A percentile compares a stretch with the other conserved stretches of the same genome.
Conservation (phyloP, 1,139 yeast genomes). For the Pichia sp. region DNA sequence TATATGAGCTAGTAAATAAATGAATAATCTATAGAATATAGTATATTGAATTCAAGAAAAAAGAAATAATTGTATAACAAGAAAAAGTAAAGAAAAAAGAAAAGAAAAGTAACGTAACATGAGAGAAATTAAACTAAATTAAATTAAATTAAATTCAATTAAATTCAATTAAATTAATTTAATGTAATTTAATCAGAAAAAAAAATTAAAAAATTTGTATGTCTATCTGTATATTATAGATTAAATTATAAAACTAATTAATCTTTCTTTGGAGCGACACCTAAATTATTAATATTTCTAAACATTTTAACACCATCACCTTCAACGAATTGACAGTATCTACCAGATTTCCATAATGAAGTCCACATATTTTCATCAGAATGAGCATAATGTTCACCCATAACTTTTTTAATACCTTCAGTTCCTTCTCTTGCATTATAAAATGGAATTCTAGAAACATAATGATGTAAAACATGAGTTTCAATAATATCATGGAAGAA, state of each 20-base stretch:
- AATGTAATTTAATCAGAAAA: too few species aligned
- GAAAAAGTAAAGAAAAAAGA: too few species aligned
- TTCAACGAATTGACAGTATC: slow-evolving; percentile 55
- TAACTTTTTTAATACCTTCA: slow-evolving; percentile 50
- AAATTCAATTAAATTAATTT: too few species aligned
- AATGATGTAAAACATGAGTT: slow-evolving; percentile 60
- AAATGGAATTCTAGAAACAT: slow-evolving; percentile 56
- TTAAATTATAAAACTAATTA: background rate
- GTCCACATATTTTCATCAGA: slow-evolving; percentile 53
- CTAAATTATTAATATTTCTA: slow-evolving; percentile 49
- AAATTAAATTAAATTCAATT: too few species aligned
- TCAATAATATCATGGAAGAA: slow-evolving; percentile 61
- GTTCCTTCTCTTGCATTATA: slow-evolving; percentile 58
- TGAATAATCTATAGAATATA: too few species aligned
- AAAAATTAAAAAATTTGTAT: too few species aligned
- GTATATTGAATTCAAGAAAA: too few species aligned
- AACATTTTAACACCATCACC: slow-evolving; percentile 59
- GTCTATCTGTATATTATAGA: too few species aligned
- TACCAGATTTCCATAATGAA: slow-evolving; percentile 49
- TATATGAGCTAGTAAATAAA: too few species aligned
- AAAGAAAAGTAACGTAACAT: too few species aligned
- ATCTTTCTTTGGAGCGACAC: slow-evolving; percentile 30
- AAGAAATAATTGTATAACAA: too few species aligned
- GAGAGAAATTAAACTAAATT: too few species aligned
- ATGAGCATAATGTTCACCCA: slow-evolving; percentile 53